phyloP scores from a whole-genome alignment of 768 basidiomycete genomes.

The Russula lepida region DNA sequence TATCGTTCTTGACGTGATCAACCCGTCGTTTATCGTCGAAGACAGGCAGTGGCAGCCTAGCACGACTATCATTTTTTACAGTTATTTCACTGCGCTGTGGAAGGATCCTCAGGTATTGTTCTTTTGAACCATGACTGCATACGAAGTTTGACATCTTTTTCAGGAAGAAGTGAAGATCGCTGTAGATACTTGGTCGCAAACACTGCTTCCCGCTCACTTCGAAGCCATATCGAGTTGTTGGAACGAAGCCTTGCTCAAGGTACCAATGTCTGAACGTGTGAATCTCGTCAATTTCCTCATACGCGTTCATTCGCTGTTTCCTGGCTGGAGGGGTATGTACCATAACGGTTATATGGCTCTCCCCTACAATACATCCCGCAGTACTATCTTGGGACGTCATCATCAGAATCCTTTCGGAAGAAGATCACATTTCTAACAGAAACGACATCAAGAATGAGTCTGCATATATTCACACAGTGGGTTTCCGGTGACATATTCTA shows the following conservation, averaged over 20 bases:
- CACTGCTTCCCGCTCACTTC: constrained; percentile 57
- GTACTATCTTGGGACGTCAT: constrained; percentile 61
- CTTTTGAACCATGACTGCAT: not conserved
- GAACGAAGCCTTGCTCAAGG: constrained; percentile 50
- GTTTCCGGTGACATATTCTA: constrained; percentile 14
- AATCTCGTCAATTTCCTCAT: constrained; percentile 54
- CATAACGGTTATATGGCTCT: not conserved
- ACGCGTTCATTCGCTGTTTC: constrained; percentile 61
- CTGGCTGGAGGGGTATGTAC: constrained; percentile 51
- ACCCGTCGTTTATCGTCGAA: constrained; percentile 51
- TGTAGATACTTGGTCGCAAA: constrained; percentile 48
- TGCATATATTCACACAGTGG: constrained; percentile 36
- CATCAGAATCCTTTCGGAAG: constrained; percentile 48
- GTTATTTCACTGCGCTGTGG: constrained; percentile 59
- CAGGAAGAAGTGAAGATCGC: constrained; percentile 64
- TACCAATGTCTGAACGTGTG: constrained; percentile 48
- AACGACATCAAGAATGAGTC: constrained; percentile 34
- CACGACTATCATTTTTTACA: constrained; percentile 48
- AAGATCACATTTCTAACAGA: constrained; percentile 37
- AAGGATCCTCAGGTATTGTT: constrained; percentile 44
- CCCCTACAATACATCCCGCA: constrained; percentile 23
- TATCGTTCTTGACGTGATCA: constrained; percentile 57
- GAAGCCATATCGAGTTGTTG: constrained; percentile 59
- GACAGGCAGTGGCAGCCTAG: constrained; percentile 62
- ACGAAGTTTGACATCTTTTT: not conserved